These are phyloP conservation scores for Trichosporon sp. DNA, from an alignment of 1,284 basidiomycete species.

Conservation along the genomic window DNA sequence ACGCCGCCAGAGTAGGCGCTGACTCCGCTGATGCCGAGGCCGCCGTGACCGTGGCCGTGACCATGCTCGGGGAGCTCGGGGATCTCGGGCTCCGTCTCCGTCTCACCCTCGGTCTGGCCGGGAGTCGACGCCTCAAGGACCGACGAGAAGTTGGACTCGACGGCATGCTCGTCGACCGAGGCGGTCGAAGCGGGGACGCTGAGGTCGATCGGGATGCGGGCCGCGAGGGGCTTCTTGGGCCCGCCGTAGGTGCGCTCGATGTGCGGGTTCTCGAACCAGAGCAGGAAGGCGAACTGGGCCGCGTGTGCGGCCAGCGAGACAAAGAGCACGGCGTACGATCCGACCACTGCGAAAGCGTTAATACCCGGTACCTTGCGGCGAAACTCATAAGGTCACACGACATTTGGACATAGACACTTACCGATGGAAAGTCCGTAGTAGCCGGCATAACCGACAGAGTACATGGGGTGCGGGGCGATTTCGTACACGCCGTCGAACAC, in stretches of 20 bases:
- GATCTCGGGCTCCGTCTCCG: constrained; percentile 58
- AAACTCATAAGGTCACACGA: too few species aligned
- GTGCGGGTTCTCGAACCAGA: constrained; percentile 97
- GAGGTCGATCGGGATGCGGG: constrained; percentile 61
- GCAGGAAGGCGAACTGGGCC: constrained; percentile 89
- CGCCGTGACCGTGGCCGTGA: too few species aligned
- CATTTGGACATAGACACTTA: constrained; percentile 21
- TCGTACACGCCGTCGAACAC: constrained; percentile 99
- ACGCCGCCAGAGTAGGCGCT: not conserved
- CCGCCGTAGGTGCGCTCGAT: constrained; percentile 84
- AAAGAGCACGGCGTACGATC: constrained; percentile 83
- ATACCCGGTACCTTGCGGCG: not conserved
- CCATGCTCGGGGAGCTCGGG: constrained; percentile 30
- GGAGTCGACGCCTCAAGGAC: constrained; percentile 52
- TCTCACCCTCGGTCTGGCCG: constrained; percentile 63
- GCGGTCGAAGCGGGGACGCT: constrained; percentile 1
- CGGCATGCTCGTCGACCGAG: constrained; percentile 1
- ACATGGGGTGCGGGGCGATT: constrained; percentile 53
- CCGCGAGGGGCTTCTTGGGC: constrained; percentile 75
- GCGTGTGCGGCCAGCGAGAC: constrained; percentile 88
- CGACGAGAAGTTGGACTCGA: constrained; percentile 9
- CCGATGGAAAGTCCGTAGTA: constrained; percentile 83
- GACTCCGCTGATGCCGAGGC: not conserved
- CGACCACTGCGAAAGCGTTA: constrained; percentile 33
- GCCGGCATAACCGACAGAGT: constrained; percentile 79